Conservation (phyloP, 2,329 filamentous ascomycete genomes). For the Penicillium sp. region DNA sequence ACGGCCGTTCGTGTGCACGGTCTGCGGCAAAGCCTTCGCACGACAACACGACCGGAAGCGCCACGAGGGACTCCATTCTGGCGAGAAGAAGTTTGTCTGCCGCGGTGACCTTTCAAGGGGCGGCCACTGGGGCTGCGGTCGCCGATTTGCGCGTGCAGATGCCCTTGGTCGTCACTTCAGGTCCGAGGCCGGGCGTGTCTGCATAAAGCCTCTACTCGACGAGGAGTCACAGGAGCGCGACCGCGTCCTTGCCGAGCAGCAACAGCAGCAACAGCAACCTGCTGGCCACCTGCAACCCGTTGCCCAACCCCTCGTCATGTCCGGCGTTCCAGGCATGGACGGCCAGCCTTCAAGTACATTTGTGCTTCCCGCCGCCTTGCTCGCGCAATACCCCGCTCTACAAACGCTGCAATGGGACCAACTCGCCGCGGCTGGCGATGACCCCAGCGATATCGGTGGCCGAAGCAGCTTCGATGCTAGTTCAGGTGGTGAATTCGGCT, state of each 20-base stretch:
- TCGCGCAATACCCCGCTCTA: slow-evolving; percentile 92
- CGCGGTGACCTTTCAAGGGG: slow-evolving; percentile 83
- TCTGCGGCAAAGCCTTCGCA: slow-evolving; percentile 96
- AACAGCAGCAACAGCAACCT: slow-evolving; percentile 60
- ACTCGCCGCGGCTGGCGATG: slow-evolving; percentile 61
- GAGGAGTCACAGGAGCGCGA: slow-evolving; percentile 87
- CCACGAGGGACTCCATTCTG: slow-evolving; percentile 92
- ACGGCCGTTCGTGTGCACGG: slow-evolving; percentile 93
- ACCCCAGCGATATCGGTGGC: slow-evolving; percentile 63
- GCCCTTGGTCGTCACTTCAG: slow-evolving; percentile 92
- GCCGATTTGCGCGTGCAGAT: slow-evolving; percentile 92
- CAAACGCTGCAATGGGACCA: slow-evolving; percentile 87
- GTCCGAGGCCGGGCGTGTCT: slow-evolving; percentile 91
- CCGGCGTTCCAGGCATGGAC: slow-evolving; percentile 62
- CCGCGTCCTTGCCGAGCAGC: slow-evolving; percentile 71
- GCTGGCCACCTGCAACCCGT: slow-evolving; percentile 62
- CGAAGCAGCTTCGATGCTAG: slow-evolving; percentile 56
- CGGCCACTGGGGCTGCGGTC: slow-evolving; percentile 87
- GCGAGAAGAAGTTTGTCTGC: slow-evolving; percentile 98
- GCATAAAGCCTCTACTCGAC: slow-evolving; percentile 95
- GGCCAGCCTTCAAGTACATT: slow-evolving; percentile 63
- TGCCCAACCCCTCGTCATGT: slow-evolving; percentile 61
- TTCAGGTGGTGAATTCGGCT: slow-evolving; percentile 46
- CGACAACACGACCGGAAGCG: slow-evolving; percentile 96
- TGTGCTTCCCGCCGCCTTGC: slow-evolving; percentile 78